Evolutionary conservation across 1,139 yeast species (phyloP).

Genomic region (Yamadazyma kanchanaburiensis): DNA sequence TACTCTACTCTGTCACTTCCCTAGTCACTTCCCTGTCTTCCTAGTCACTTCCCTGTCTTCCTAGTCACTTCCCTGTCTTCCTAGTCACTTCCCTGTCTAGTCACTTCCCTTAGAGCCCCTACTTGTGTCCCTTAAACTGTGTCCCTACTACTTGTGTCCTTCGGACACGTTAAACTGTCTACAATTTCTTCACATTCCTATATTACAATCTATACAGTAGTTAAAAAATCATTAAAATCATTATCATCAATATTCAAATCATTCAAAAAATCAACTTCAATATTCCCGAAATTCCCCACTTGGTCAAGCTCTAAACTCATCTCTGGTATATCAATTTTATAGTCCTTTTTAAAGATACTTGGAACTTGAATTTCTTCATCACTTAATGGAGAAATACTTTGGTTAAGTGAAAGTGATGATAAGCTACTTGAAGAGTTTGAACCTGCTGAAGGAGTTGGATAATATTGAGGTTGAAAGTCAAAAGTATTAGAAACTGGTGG

Average conservation of each 20-base stretch:
- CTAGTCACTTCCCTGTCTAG: neutral
- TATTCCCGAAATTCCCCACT: conserved; percentile 1
- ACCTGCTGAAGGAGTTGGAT: neutral
- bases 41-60: neutral
- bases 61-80: neutral
- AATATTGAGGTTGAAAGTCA: conserved; percentile 3
- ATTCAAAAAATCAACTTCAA: conserved; percentile 4
- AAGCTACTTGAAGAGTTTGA: neutral
- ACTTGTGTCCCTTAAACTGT: neutral
- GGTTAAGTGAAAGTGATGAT: neutral
- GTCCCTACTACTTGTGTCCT: neutral
- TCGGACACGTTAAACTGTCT: too few relatives aligned
- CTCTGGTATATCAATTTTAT: conserved; percentile 7
- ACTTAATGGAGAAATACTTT: conserved; percentile 6
- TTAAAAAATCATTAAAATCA: conserved; percentile 9
- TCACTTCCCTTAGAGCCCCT: neutral
- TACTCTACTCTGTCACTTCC: neutral
- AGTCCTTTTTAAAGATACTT: conserved; percentile 8
- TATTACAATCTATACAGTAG: conserved; percentile 8
- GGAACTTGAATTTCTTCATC: conserved; percentile 8
- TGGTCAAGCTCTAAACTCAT: too few relatives aligned
- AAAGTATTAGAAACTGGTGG: neutral
- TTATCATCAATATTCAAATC: conserved; percentile 6
- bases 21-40: neutral
- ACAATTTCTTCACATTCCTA: too few relatives aligned